Evolutionary conservation across 2,329 filamentous ascomycete genomes (phyloP).

Genomic region (Alternaria triticimaculans): DNA sequence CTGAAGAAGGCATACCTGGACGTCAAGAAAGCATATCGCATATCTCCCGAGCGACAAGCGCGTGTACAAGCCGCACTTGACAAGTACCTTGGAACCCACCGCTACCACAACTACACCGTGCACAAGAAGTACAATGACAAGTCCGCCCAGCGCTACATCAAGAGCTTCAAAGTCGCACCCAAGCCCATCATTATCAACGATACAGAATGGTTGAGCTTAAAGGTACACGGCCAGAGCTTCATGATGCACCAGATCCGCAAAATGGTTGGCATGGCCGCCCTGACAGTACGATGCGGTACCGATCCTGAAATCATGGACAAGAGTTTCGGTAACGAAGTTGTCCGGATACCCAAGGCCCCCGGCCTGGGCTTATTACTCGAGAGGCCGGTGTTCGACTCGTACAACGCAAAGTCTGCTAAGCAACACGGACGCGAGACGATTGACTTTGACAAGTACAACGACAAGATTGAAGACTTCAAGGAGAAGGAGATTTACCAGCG

Average conservation of each 20-base stretch:
- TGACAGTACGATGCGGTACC: constrained; percentile 85
- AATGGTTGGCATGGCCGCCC: constrained; percentile 92
- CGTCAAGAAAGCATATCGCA: constrained; percentile 85
- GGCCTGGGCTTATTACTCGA: constrained; percentile 88
- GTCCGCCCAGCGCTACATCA: constrained; percentile 88
- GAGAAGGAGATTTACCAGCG: constrained; percentile 88
- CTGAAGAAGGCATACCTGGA: constrained; percentile 82
- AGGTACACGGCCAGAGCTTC: constrained; percentile 97
- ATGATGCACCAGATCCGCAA: constrained; percentile 99
- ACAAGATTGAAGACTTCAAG: constrained; percentile 87
- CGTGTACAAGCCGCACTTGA: constrained; percentile 78
- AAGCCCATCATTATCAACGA: constrained; percentile 77
- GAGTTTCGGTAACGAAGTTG: constrained; percentile 73
- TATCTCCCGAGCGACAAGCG: constrained; percentile 72
- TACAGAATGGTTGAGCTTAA: constrained; percentile 94
- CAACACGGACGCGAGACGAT: constrained; percentile 72
- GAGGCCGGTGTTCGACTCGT: constrained; percentile 86
- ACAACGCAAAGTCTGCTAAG: constrained; percentile 75
- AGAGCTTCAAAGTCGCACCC: constrained; percentile 80
- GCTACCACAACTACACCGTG: constrained; percentile 98
- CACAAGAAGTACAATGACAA: constrained; percentile 83
- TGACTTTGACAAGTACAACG: constrained; percentile 78
- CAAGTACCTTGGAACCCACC: constrained; percentile 81
- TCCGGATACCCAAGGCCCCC: constrained; percentile 93
- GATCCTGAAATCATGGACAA: constrained; percentile 73